Percentiles rank a stretch among this genome's conserved stretches.
Evolutionary conservation across 108 stramenopile genomes (phyloP).

Genomic region (Cyclotella baltica): DNA sequence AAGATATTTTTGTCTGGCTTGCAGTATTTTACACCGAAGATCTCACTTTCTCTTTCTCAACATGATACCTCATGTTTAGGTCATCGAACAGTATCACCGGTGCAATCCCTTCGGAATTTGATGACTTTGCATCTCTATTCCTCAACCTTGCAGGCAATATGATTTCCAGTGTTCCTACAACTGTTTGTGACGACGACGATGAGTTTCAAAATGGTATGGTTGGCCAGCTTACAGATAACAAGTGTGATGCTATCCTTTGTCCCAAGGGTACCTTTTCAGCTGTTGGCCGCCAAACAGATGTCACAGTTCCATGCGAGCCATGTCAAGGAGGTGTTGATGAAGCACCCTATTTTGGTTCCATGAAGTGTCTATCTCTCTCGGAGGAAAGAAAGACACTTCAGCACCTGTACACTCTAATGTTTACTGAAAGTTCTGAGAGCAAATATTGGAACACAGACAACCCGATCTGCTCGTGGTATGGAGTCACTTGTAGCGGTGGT

Average conservation of each 20-base stretch:
- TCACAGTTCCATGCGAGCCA: slow-evolving; percentile 40
- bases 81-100: slow-evolving; percentile 55
- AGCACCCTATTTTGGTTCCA: slow-evolving; percentile 64
- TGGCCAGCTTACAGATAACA: slow-evolving; percentile 60
- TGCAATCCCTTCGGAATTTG: slow-evolving; percentile 38
- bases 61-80: background rate
- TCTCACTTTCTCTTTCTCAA: too few relatives aligned
- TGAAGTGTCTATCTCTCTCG: slow-evolving; percentile 53
- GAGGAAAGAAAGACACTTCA: slow-evolving; percentile 61
- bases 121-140: slow-evolving; percentile 48
- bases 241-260: slow-evolving; percentile 88
- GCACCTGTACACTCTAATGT: slow-evolving; percentile 52
- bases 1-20: too few relatives aligned
- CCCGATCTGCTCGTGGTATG: slow-evolving; percentile 74
- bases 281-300: slow-evolving; percentile 64
- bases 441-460: slow-evolving; percentile 48
- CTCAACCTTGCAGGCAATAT: slow-evolving; percentile 66
- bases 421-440: slow-evolving; percentile 35
- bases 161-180: slow-evolving; percentile 67
- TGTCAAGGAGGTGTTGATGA: slow-evolving; percentile 49
- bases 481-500: slow-evolving; percentile 56
- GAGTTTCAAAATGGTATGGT: slow-evolving; percentile 74
- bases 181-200: slow-evolving; percentile 65
- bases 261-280: slow-evolving; percentile 68
- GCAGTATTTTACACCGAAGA: too few relatives aligned